Conservation (phyloP, 768 basidiomycete species). For the Amanita rubescens region DNA sequence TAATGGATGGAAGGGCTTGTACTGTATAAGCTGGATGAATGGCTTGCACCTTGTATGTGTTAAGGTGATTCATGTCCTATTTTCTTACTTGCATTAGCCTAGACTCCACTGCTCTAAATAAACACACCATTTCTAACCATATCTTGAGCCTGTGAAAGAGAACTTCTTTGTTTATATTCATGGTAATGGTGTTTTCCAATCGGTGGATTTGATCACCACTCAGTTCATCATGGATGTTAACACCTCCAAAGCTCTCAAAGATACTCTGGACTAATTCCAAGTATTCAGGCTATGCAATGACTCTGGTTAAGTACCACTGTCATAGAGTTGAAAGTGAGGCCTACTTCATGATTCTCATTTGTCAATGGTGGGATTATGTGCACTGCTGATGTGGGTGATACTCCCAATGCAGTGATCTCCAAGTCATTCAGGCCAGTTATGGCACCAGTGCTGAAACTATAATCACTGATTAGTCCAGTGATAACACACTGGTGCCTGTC, state of each 20-base stretch:
- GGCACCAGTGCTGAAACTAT: no score
- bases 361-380: background rate
- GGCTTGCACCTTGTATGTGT: background rate
- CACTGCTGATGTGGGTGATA: background rate
- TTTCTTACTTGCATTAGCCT: background rate
- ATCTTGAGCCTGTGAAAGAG: constrained; percentile 16
- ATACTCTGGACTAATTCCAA: background rate
- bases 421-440: background rate
- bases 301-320: background rate
- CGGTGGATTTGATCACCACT: no score
- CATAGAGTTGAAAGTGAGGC: background rate
- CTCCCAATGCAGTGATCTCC: background rate
- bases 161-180: constrained; percentile 13
- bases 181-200: constrained; percentile 27
- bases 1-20: background rate
- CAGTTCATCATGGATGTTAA: constrained; percentile 12
- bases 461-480: background rate
- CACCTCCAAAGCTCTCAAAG: background rate
- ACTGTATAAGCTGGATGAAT: background rate
- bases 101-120: background rate
- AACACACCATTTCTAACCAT: background rate
- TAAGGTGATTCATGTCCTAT: background rate
- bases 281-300: background rate
- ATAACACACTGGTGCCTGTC: no score
- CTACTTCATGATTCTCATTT: background rate